A percentile compares a stretch with the other conserved stretches of the same genome.
phyloP scores from a whole-genome alignment of 2,329 filamentous ascomycete genomes.

The Mycosphaerella sp. region DNA sequence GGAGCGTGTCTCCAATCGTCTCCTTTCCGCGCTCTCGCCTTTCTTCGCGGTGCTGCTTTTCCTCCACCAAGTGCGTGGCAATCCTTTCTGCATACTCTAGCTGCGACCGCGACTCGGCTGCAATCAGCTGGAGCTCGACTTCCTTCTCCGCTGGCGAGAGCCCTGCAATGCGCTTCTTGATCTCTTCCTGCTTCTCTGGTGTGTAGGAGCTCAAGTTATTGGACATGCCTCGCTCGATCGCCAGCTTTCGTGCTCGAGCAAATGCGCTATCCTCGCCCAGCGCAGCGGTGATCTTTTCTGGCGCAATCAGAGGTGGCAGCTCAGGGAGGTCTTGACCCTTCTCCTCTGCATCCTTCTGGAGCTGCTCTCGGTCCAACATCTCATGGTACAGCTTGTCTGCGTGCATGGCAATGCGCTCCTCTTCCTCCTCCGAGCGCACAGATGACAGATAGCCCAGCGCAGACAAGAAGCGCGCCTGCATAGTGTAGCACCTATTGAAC shows the following conservation, averaged over 20 bases:
- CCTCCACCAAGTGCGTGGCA: conserved; percentile 50
- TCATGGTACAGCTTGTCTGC: conserved; percentile 84
- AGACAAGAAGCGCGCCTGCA: conserved; percentile 86
- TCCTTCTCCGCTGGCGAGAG: conserved; percentile 36
- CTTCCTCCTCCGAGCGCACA: conserved; percentile 58
- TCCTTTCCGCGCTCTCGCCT: conserved; percentile 51
- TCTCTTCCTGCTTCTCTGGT: conserved; percentile 51
- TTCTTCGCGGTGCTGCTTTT: conserved; percentile 49
- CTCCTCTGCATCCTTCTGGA: conserved; percentile 62
- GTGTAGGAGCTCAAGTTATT: conserved; percentile 49
- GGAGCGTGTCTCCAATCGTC: conserved; percentile 39
- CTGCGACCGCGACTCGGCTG: conserved; percentile 56
- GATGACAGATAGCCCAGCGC: conserved; percentile 77
- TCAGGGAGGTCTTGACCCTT: conserved; percentile 49
- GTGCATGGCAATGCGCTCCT: conserved; percentile 90
- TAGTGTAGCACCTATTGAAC: conserved; percentile 82
- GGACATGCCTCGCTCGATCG: conserved; percentile 33
- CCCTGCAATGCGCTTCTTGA: conserved; percentile 40
- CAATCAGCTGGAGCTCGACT: conserved; percentile 58
- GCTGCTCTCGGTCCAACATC: conserved; percentile 74
- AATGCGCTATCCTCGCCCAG: conserved; percentile 30
- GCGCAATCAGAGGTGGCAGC: conserved; percentile 51
- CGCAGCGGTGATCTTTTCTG: conserved; percentile 24
- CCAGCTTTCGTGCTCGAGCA: conserved; percentile 24
- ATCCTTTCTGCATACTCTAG: conserved; percentile 54